These are phyloP conservation scores for Trametes meyenii DNA, from an alignment of 768 basidiomycete genomes.

Conservation along the genomic window DNA sequence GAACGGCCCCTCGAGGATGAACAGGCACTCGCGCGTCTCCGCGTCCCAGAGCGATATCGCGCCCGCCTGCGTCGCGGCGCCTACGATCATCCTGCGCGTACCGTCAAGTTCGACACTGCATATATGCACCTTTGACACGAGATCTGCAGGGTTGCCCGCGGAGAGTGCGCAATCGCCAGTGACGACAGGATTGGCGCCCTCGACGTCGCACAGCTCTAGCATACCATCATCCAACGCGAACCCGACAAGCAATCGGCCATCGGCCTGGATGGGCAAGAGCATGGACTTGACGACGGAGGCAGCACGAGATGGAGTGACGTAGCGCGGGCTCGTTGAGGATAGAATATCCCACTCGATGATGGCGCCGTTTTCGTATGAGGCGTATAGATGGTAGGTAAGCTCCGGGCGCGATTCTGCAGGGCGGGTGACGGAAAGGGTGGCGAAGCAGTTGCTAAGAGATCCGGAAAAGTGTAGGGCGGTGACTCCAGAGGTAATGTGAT, in stretches of 20 bases:
- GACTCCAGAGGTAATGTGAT: constrained; percentile 35
- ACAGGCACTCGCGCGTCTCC: constrained; percentile 62
- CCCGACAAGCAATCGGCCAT: constrained; percentile 52
- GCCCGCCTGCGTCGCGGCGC: constrained; percentile 65
- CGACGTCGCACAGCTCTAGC: constrained; percentile 61
- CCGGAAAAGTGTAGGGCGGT: constrained; percentile 17
- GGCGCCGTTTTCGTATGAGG: constrained; percentile 58
- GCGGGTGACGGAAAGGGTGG: background rate
- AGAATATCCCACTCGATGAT: constrained; percentile 56
- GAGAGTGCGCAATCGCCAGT: constrained; percentile 51
- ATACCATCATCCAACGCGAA: constrained; percentile 70
- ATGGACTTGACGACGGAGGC: constrained; percentile 49
- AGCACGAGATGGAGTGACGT: constrained; percentile 48
- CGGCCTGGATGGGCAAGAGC: constrained; percentile 50
- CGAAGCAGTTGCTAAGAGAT: background rate
- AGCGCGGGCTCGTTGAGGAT: constrained; percentile 32
- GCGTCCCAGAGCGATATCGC: constrained; percentile 79
- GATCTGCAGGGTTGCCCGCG: constrained; percentile 61
- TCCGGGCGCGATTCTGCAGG: constrained; percentile 1
- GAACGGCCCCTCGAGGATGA: constrained; percentile 59
- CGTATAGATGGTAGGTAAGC: constrained; percentile 24
- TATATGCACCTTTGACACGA: constrained; percentile 54
- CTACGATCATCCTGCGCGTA: constrained; percentile 54
- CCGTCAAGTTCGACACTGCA: constrained; percentile 56
- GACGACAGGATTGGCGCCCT: constrained; percentile 46